Evolutionary conservation across 352 stramenopile genomes (phyloP).

Genomic region (Globisporangium takayamanum): DNA sequence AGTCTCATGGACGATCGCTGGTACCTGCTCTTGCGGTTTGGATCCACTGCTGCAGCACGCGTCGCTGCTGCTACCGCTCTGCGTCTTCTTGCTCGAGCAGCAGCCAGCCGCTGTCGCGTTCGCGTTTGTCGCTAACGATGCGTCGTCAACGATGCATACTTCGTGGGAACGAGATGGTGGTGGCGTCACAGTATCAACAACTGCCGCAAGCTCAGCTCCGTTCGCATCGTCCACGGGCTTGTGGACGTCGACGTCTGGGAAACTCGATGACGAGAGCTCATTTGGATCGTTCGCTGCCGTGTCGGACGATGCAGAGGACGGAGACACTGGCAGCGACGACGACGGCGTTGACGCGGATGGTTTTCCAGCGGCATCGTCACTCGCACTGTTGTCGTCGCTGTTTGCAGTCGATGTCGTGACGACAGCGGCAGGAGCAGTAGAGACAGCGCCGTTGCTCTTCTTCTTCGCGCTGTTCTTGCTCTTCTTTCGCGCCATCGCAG

Average conservation of each 20-base stretch:
- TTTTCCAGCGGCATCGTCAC: slow-evolving; percentile 16
- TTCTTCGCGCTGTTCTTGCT: slow-evolving; percentile 4
- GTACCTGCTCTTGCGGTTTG: not conserved
- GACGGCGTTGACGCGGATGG: slow-evolving; percentile 15
- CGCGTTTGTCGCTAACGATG: not conserved
- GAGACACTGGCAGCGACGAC: slow-evolving; percentile 15
- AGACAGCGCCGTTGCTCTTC: slow-evolving; percentile 1
- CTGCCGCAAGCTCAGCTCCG: too few species aligned
- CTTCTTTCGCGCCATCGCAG: slow-evolving; percentile 12
- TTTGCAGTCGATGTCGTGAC: not conserved
- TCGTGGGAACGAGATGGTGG: too few species aligned
- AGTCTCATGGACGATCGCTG: not conserved
- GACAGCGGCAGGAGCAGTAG: not conserved
- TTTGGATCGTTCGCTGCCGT: not conserved
- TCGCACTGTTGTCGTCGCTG: slow-evolving; percentile 1
- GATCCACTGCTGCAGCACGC: slow-evolving; percentile 1
- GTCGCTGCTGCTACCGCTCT: not conserved
- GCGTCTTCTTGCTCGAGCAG: not conserved
- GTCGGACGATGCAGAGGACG: slow-evolving; percentile 7
- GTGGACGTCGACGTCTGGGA: not conserved
- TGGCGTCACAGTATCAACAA: too few species aligned
- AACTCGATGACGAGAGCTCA: not conserved
- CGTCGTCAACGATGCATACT: too few species aligned
- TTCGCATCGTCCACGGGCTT: not conserved
- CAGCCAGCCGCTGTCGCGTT: not conserved